Percentiles rank a stretch among this genome's conserved stretches.
phyloP scores from a whole-genome alignment of 108 stramenopile species.

The Nitzschia putrida region DNA sequence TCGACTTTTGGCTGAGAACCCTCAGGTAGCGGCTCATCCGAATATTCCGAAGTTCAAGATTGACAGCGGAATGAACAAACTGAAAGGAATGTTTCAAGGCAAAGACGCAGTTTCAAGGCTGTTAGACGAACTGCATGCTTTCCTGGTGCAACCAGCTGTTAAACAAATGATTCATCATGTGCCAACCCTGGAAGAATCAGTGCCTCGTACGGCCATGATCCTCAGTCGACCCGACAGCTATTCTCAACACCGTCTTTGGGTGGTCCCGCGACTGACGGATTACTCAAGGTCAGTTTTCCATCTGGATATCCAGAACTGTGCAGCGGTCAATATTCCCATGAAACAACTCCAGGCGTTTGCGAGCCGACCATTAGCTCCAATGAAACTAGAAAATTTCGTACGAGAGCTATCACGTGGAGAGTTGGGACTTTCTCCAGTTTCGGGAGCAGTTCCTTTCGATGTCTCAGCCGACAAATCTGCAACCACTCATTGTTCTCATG shows the following conservation, averaged over 20 bases:
- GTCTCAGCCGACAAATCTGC: conserved; percentile 67
- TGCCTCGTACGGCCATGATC: conserved; percentile 64
- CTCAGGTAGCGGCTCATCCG: conserved; percentile 78
- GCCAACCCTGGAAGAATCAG: conserved; percentile 42
- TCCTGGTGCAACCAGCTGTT: conserved; percentile 68
- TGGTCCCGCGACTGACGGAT: conserved; percentile 80
- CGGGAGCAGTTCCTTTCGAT: conserved; percentile 78
- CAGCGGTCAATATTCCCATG: conserved; percentile 85
- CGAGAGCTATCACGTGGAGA: conserved; percentile 63
- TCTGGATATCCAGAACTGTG: conserved; percentile 87
- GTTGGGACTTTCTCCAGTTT: conserved; percentile 63
- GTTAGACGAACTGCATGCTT: conserved; percentile 70
- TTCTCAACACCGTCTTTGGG: conserved; percentile 82
- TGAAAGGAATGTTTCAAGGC: conserved; percentile 94
- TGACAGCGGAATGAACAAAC: conserved; percentile 89
- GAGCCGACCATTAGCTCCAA: conserved; percentile 80
- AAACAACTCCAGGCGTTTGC: conserved; percentile 88
- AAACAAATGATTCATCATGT: conserved; percentile 57
- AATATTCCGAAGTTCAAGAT: conserved; percentile 95
- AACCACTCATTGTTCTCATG: conserved; percentile 86
- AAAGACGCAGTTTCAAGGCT: conserved; percentile 90
- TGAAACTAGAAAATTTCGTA: conserved; percentile 84
- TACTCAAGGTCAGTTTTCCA: conserved; percentile 74
- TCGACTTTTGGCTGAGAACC: conserved; percentile 90
- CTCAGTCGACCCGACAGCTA: conserved; percentile 72